Evolutionary conservation across 2,329 filamentous ascomycete species (phyloP).

Genomic region (Fusarium armeniacum): DNA sequence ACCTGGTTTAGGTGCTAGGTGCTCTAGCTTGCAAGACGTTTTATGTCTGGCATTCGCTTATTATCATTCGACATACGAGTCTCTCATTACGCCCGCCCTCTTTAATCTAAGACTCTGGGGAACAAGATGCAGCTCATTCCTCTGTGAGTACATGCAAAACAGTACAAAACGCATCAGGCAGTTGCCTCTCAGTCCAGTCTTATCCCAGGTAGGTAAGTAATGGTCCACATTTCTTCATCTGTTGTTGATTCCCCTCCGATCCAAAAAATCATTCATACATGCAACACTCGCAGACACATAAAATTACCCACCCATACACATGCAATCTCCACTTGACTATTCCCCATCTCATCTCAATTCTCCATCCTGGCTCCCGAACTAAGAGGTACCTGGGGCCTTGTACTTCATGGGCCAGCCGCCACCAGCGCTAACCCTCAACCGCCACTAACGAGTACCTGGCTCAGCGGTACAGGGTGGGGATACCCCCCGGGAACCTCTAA

Average conservation of each 20-base stretch:
- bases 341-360: constrained; percentile 42
- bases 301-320: constrained; percentile 35
- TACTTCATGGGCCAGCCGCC: constrained; percentile 41
- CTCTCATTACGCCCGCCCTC: constrained; percentile 20
- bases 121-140: constrained; percentile 39
- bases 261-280: constrained; percentile 23
- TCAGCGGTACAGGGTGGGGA: constrained; percentile 22
- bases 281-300: constrained; percentile 12
- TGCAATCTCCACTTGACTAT: constrained; percentile 43
- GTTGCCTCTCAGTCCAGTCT: neutral
- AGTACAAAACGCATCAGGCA: neutral
- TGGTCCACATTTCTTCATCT: constrained; percentile 42
- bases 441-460: constrained; percentile 38
- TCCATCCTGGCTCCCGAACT: constrained; percentile 38
- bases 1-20: neutral
- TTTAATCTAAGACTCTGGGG: constrained; percentile 43
- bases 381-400: constrained; percentile 37
- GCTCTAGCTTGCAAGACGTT: constrained; percentile 8
- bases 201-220: constrained; percentile 25
- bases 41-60: constrained; percentile 32
- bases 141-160: constrained; percentile 8
- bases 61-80: constrained; percentile 42
- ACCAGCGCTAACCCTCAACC: constrained; percentile 40
- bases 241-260: constrained; percentile 29
- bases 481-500: constrained; percentile 13